phyloP scores from a whole-genome alignment of 805 yeast genomes.

The Candida patagonica region DNA sequence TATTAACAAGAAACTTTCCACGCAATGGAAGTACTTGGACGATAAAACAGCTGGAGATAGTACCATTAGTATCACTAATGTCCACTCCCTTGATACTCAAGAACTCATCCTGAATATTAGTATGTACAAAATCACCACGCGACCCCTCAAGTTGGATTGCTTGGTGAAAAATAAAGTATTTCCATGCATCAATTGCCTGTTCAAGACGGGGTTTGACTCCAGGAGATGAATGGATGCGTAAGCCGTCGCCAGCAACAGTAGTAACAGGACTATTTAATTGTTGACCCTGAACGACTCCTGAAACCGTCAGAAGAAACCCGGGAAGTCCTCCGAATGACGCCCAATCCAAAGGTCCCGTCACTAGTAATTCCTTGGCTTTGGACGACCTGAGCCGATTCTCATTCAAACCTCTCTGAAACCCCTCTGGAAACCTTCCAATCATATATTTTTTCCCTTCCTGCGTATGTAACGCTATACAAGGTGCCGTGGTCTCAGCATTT shows the following conservation, averaged over 20 bases:
- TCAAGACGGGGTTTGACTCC: conserved; percentile 28
- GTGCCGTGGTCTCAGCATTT: conserved; percentile 40
- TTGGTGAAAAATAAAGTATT: conserved; percentile 74
- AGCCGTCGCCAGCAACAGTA: background rate
- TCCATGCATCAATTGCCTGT: conserved; percentile 51
- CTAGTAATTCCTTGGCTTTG: conserved; percentile 53
- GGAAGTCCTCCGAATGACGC: conserved; percentile 83
- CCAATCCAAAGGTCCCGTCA: conserved; percentile 79
- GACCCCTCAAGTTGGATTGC: conserved; percentile 44
- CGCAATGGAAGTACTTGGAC: conserved; percentile 56
- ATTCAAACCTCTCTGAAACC: conserved; percentile 66
- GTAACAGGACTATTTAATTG: background rate
- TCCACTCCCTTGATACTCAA: conserved; percentile 20
- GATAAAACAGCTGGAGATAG: conserved; percentile 48
- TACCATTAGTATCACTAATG: background rate
- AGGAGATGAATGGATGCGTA: conserved; percentile 28
- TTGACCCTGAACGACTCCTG: conserved; percentile 36
- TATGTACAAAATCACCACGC: conserved; percentile 11
- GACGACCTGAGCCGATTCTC: conserved; percentile 51
- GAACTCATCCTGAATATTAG: conserved; percentile 24
- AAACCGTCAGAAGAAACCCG: conserved; percentile 71
- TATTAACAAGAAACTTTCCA: conserved; percentile 63
- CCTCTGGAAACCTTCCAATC: conserved; percentile 79
- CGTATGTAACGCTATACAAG: conserved; percentile 38
- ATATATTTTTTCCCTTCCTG: conserved; percentile 47